phyloP scores from a whole-genome alignment of 164 flowering plant genomes.

The Vitis rupestris region DNA sequence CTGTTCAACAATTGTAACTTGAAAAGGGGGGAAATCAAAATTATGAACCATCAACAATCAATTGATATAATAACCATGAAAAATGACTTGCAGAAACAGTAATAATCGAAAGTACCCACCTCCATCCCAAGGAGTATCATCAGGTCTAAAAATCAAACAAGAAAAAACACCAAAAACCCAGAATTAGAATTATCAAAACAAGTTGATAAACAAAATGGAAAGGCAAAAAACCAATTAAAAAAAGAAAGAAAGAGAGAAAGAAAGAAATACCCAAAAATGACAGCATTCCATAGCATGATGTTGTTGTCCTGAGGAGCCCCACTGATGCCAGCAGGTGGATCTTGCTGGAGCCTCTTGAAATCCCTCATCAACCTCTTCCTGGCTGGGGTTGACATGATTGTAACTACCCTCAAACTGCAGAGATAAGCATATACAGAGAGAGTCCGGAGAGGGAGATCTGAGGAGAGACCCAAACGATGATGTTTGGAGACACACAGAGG shows the following conservation, averaged over 20 bases:
- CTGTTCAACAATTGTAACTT: too few relatives aligned
- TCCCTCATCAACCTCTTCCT: slow-evolving; percentile 93
- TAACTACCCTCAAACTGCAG: too few relatives aligned
- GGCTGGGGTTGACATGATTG: slow-evolving; percentile 74
- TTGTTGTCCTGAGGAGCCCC: slow-evolving; percentile 95
- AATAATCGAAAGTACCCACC: slow-evolving; percentile 43
- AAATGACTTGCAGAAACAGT: too few relatives aligned
- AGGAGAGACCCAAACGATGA: too few relatives aligned
- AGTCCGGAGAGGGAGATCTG: too few relatives aligned
- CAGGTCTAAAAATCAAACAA: slow-evolving; percentile 72
- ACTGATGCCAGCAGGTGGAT: slow-evolving; percentile 92
- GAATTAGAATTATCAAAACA: slow-evolving; percentile 3
- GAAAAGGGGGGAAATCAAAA: too few relatives aligned
- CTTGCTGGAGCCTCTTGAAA: slow-evolving; percentile 91
- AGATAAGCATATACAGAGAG: too few relatives aligned
- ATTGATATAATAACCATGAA: too few relatives aligned
- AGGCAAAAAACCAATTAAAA: not conserved
- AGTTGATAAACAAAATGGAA: slow-evolving; percentile 7
- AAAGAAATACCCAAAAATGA: slow-evolving; percentile 67
- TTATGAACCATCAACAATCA: too few relatives aligned
- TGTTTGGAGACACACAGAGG: too few relatives aligned
- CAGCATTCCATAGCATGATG: slow-evolving; percentile 93
- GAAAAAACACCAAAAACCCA: slow-evolving; percentile 13
- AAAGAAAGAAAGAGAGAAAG: not conserved
- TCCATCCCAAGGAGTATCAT: slow-evolving; percentile 98